A percentile compares a stretch with the other conserved stretches of the same genome.
Evolutionary conservation across 176 grass and related monocot genomes (phyloP).

Genomic region (Tuctoria greenei): DNA sequence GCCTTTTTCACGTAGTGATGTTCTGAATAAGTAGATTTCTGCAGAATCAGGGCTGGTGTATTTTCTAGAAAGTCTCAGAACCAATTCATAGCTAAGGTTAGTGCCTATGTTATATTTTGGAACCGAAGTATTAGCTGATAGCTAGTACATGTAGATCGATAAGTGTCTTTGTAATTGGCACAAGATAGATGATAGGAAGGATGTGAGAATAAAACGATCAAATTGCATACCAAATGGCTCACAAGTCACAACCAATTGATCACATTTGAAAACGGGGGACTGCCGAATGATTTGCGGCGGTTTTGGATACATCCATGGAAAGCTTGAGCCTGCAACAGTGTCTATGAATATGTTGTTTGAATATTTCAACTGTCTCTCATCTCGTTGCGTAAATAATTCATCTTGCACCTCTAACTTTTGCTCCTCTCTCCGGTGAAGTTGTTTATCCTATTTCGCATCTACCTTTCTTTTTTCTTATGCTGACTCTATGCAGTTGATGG

Average conservation of each 20-base stretch:
- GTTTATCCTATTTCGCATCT: background rate
- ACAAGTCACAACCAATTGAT: background rate
- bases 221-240: conserved; percentile 12
- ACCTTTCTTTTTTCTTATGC: background rate
- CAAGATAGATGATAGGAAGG: background rate
- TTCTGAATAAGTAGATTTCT: background rate
- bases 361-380: background rate
- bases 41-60: background rate
- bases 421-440: background rate
- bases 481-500: conserved; percentile 63
- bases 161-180: background rate
- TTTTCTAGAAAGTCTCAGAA: background rate
- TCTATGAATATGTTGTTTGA: too few relatives aligned
- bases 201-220: conserved; percentile 1
- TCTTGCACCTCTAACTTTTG: background rate
- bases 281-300: background rate
- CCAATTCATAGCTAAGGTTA: background rate
- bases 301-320: background rate
- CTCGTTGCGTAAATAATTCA: background rate
- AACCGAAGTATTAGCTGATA: background rate
- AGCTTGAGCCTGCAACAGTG: too few relatives aligned
- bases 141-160: background rate
- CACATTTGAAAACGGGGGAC: background rate
- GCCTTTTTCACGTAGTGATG: too few relatives aligned
- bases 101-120: background rate